Evolutionary conservation across 2,329 filamentous ascomycete genomes (phyloP), one percentile per base, ranked within the genome.

Genomic region (Cladosporium sp.): DNA sequence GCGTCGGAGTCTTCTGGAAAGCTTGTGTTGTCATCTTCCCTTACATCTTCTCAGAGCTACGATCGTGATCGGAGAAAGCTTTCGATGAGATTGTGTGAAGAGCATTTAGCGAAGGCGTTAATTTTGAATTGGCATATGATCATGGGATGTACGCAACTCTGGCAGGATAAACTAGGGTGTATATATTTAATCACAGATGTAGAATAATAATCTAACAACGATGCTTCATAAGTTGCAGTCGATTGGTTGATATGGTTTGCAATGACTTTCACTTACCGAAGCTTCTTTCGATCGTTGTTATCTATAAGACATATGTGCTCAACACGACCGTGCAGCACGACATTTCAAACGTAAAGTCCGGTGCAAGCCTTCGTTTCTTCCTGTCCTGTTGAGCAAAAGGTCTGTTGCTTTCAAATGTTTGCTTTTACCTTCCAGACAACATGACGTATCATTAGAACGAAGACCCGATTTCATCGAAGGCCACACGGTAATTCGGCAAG

Each of bases 1-100:
- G 72, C 80, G 1, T 78, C 78, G 49, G 67, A 73, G 72, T 84
- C 64, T 67, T 84, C 17, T 80, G 79, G 75, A 84, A 84, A 68
- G 74, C 74, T 9, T 75, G 74, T 54, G 63, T 72, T 22, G 73
- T 76, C 17, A 71, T 75, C 36, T 75, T 87, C 42, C 89, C 90
- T 0, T 76, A 75, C 56, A 75, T 76, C 15, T 73, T 74, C 51
- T 67, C 70, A 2, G 74, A 76, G 65, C 54, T 75, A 42, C 64
- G 65, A 52, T 65, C 63, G 14, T 70, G 54, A 56, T 34, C 30
- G 51, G 43, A 22, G 5, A 8, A 22, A 20, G 51, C 12, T 55
- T 43, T 34, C 30, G 25, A 34, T 15, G 52, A 8, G 15, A 28
- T 49, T 49, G 17, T 39, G 20, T 40, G 19, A 42, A 28, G 15